A percentile compares a stretch with the other conserved stretches of the same genome.
Evolutionary conservation across 768 basidiomycete genomes (phyloP).

Genomic region (Trametes elegans): DNA sequence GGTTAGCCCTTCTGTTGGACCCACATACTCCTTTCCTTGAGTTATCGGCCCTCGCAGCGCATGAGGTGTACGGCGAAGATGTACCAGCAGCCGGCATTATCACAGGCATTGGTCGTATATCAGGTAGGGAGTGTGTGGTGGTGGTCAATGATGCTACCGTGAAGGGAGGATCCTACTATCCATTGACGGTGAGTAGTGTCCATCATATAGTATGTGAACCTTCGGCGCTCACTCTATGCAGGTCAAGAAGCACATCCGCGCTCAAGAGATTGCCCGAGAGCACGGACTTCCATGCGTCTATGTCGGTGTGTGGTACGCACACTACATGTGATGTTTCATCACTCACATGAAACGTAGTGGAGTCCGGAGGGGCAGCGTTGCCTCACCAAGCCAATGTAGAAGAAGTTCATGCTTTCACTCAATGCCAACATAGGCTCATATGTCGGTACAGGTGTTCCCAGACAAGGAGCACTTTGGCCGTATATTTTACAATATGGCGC

Average conservation of each 20-base stretch:
- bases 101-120: slow-evolving; percentile 70
- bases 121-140: slow-evolving; percentile 81
- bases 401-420: too few relatives aligned
- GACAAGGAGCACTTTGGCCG: slow-evolving; percentile 95
- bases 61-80: slow-evolving; percentile 77
- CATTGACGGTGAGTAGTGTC: slow-evolving; percentile 57
- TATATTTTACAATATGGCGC: slow-evolving; percentile 98
- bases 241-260: slow-evolving; percentile 95
- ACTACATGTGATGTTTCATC: not conserved
- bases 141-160: slow-evolving; percentile 95
- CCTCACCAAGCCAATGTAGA: slow-evolving; percentile 84
- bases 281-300: slow-evolving; percentile 90
- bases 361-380: slow-evolving; percentile 90
- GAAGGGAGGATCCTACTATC: slow-evolving; percentile 92
- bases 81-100: slow-evolving; percentile 91
- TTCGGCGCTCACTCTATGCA: slow-evolving; percentile 22
- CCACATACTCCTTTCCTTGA: slow-evolving; percentile 89
- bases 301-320: slow-evolving; percentile 55
- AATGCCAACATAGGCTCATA: not conserved
- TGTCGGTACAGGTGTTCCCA: slow-evolving; percentile 64
- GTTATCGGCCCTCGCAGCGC: slow-evolving; percentile 80
- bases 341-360: slow-evolving; percentile 49
- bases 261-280: slow-evolving; percentile 92
- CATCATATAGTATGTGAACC: not conserved
- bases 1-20: slow-evolving; percentile 74